These are phyloP conservation scores for Pisolithus microcarpus DNA, from an alignment of 768 basidiomycete species.

Conservation along the genomic window DNA sequence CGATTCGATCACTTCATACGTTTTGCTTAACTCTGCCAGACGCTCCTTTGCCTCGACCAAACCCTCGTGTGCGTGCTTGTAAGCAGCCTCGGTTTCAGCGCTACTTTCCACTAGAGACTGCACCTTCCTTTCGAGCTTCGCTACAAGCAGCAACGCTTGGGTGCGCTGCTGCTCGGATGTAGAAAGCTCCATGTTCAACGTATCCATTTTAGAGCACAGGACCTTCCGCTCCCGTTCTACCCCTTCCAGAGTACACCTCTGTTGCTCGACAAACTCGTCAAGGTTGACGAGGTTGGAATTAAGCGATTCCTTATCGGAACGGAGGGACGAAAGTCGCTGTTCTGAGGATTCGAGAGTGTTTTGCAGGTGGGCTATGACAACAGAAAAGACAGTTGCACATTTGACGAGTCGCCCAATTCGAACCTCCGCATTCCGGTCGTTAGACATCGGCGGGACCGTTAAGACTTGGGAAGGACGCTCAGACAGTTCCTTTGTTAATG, in stretches of 20 bases:
- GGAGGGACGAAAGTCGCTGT: slow-evolving; percentile 5
- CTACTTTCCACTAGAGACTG: slow-evolving; percentile 25
- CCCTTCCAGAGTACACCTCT: slow-evolving; percentile 9
- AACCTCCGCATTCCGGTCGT: slow-evolving; percentile 2
- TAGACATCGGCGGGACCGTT: background rate
- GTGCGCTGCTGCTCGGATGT: slow-evolving; percentile 20
- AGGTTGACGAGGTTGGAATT: slow-evolving; percentile 12
- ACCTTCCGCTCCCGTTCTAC: slow-evolving; percentile 18
- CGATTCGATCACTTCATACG: slow-evolving; percentile 52
- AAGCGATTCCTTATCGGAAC: slow-evolving; percentile 11
- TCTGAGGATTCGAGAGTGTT: slow-evolving; percentile 20
- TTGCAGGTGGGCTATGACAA: slow-evolving; percentile 36
- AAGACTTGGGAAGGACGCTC: slow-evolving; percentile 15
- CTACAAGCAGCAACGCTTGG: slow-evolving; percentile 24
- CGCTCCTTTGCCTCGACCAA: slow-evolving; percentile 31
- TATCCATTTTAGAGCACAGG: slow-evolving; percentile 28
- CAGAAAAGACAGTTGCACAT: slow-evolving; percentile 28
- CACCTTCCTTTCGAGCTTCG: slow-evolving; percentile 30
- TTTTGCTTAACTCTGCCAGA: slow-evolving; percentile 37
- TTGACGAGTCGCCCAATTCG: slow-evolving; percentile 26
- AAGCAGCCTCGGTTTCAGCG: slow-evolving; percentile 27
- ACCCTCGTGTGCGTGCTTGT: slow-evolving; percentile 28
- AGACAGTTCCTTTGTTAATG: slow-evolving; percentile 19
- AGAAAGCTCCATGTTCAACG: slow-evolving; percentile 29
- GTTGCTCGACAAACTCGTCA: slow-evolving; percentile 14